Base-by-base conservation (phyloP, 2,329 filamentous ascomycete species). In the Byssothecium circinans region DNA sequence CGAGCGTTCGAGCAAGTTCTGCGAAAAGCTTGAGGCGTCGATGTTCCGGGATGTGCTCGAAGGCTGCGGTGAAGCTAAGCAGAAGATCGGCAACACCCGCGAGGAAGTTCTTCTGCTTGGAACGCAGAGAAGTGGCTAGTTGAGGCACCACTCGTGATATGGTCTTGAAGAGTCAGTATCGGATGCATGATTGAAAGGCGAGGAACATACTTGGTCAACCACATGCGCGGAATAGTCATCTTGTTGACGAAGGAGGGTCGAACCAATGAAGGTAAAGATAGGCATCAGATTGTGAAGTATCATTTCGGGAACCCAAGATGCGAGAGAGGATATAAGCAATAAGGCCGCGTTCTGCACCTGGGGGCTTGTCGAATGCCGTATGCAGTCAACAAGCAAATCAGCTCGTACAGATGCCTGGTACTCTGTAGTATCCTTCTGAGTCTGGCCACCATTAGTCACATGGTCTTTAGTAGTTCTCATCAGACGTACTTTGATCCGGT, bases 261-360 rank as follows among this genome's bases (percentile, higher is more conserved):
- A 88, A 34, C 92, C 91, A 86, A 97, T 96, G 68, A 97, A 96
- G 0, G 94, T 97, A 74, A 99, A 99, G 43, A 99, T 92, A 11
- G 94, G 94, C 94, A 99, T 99, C 44, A 99, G 89, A 60, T 91
- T 96, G 73, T 99, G 92, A 47, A 99, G 79, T 2, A 99, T 89
- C 39, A 95, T 77, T 68, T 96, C 91, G 0, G 95, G 94, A 0
- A 90, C 89, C 57, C 91, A 88, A 32, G 87, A 87, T 18, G 94
- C 92, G 33, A 99, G 78, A 47, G 85, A 87, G 19, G 92, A 91
- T 48, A 97, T 89, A 20, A 99, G 78, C 8, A 97, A 81, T 12
- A 99, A 78, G 3, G 94, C 91, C 5, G 87, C 85, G 65, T 95
- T 96, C 67, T 97, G 95, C 6, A 99, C 91, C 54, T 96, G 90